phyloP scores from a whole-genome alignment of 108 stramenopile genomes.

The Cylindrotheca fusiformis region DNA sequence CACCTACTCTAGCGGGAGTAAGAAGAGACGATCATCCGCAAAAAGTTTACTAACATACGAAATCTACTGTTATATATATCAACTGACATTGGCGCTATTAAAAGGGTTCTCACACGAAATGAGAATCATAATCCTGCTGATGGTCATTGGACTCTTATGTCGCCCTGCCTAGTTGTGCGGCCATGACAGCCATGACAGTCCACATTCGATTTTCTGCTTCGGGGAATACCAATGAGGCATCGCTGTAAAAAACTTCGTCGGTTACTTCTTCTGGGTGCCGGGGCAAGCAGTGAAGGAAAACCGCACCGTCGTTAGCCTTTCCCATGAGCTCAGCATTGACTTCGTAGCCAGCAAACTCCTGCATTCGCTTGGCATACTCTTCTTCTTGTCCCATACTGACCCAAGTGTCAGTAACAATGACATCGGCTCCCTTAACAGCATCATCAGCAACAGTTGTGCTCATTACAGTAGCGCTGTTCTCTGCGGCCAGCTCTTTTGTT shows the following conservation, averaged over 20 bases:
- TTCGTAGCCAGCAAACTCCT: conserved; percentile 93
- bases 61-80: no score
- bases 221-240: conserved; percentile 85
- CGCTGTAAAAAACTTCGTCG: conserved; percentile 95
- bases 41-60: no score
- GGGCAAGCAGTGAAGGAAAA: conserved; percentile 97
- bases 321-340: conserved; percentile 85
- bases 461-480: conserved; percentile 56
- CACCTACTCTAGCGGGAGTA: no score
- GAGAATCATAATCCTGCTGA: neutral
- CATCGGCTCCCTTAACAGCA: conserved; percentile 88
- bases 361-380: conserved; percentile 82
- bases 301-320: conserved; percentile 79
- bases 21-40: no score
- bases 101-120: no score
- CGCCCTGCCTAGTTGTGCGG: conserved; percentile 84
- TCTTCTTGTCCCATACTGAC: conserved; percentile 98
- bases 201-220: conserved; percentile 99
- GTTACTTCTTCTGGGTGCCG: conserved; percentile 95
- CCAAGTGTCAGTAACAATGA: conserved; percentile 97
- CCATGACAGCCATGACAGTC: conserved; percentile 99
- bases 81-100: no score
- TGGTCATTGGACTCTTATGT: no score
- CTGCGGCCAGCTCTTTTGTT: conserved; percentile 54
- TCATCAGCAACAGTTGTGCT: conserved; percentile 75